Evolutionary conservation across 2,329 filamentous ascomycete genomes (phyloP).

Genomic region (Aspergillus brunneoviolaceus): DNA sequence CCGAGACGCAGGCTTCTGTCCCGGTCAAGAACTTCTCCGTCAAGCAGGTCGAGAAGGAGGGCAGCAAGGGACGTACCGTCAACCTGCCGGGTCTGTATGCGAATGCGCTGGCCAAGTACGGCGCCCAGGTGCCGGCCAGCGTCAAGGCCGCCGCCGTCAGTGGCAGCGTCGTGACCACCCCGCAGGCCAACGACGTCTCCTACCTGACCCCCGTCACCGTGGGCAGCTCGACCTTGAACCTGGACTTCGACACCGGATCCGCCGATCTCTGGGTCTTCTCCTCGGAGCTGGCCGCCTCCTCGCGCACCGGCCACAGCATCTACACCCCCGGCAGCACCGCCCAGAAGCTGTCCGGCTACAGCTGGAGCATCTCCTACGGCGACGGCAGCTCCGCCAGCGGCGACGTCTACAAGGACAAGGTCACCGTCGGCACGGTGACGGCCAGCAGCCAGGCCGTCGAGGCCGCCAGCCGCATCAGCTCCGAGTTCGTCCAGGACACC

Average conservation of each 20-base stretch:
- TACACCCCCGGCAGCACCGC: conserved; percentile 56
- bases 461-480: conserved; percentile 60
- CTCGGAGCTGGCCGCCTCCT: conserved; percentile 51
- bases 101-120: conserved; percentile 31
- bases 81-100: conserved; percentile 33
- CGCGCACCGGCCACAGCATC: conserved; percentile 56
- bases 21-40: conserved; percentile 31
- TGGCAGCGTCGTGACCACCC: conserved; percentile 43
- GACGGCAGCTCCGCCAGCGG: conserved; percentile 65
- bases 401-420: conserved; percentile 65
- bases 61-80: conserved; percentile 19
- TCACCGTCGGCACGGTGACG: conserved; percentile 60
- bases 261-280: conserved; percentile 71
- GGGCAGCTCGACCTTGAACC: conserved; percentile 61
- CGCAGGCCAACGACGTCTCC: conserved; percentile 54
- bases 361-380: conserved; percentile 64
- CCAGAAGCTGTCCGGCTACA: conserved; percentile 49
- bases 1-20: conserved; percentile 10
- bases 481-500: conserved; percentile 51
- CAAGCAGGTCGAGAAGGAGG: conserved; percentile 28
- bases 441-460: conserved; percentile 65
- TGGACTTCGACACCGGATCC: conserved; percentile 72
- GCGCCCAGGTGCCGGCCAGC: conserved; percentile 27
- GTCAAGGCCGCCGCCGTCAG: conserved; percentile 33
- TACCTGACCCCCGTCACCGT: conserved; percentile 64